Evolutionary conservation across 768 basidiomycete species (phyloP).

Genomic region (Stropharia rugosoannulata): DNA sequence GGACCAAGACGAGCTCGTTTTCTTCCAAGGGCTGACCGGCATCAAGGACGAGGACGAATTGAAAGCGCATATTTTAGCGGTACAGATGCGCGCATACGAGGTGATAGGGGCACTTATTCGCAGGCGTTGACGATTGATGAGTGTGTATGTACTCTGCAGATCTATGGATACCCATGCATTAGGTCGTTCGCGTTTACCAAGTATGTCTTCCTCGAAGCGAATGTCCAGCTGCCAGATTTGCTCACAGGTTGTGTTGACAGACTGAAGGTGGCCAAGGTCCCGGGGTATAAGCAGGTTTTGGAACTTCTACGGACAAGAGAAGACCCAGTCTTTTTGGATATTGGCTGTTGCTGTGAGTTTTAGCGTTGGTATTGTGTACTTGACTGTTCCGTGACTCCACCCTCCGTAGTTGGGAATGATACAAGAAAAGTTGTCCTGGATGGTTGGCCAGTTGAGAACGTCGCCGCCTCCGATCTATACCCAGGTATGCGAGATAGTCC

Average conservation of each 20-base stretch:
- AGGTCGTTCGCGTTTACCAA: conserved; percentile 32
- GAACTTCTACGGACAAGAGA: conserved; percentile 22
- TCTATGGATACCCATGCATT: conserved; percentile 39
- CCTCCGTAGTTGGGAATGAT: conserved; percentile 35
- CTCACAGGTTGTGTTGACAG: conserved; percentile 4
- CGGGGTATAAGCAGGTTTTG: conserved; percentile 30
- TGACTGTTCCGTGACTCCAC: not conserved
- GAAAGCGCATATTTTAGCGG: conserved; percentile 36
- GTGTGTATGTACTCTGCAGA: conserved; percentile 17
- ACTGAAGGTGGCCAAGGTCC: conserved; percentile 33
- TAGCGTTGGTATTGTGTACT: conserved; percentile 2
- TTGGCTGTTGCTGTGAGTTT: conserved; percentile 40
- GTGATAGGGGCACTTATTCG: not conserved
- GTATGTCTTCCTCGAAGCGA: conserved; percentile 15
- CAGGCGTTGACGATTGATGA: not conserved
- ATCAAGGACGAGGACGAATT: conserved; percentile 34
- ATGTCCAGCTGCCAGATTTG: not conserved
- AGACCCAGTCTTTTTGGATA: conserved; percentile 36
- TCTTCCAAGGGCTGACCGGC: conserved; percentile 35
- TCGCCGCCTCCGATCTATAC: conserved; percentile 33
- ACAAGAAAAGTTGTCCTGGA: conserved; percentile 32
- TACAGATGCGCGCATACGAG: conserved; percentile 36
- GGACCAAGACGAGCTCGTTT: conserved; percentile 23
- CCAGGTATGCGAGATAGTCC: conserved; percentile 20
- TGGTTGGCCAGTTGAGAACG: conserved; percentile 34